phyloP scores from a whole-genome alignment of 495 filamentous ascomycete genomes.

The Emericellopsis terricola region DNA sequence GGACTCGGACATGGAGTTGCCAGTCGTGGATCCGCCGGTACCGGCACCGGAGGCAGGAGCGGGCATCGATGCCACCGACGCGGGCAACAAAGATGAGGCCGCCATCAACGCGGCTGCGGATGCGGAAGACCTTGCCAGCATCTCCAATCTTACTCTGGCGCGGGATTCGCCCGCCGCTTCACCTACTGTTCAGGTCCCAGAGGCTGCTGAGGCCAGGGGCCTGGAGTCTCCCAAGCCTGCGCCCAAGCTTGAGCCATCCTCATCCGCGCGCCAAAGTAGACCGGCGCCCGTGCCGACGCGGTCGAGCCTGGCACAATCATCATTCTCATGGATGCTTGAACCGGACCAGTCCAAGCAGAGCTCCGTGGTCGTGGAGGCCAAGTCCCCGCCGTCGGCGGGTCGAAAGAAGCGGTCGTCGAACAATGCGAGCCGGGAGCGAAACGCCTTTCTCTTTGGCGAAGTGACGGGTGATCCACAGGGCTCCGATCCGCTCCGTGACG shows the following conservation, averaged over 20 bases:
- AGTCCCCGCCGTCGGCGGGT: background rate
- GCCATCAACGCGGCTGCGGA: background rate
- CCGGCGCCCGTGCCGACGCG: conserved; percentile 30
- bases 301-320: conserved; percentile 61
- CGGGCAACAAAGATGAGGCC: background rate
- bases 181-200: background rate
- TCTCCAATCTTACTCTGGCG: background rate
- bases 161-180: background rate
- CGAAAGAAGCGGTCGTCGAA: conserved; percentile 21
- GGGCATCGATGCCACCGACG: background rate
- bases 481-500: conserved; percentile 13
- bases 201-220: conserved; percentile 6
- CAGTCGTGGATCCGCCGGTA: conserved; percentile 12
- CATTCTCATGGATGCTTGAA: conserved; percentile 90
- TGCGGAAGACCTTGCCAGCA: background rate
- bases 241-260: conserved; percentile 3
- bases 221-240: conserved; percentile 4
- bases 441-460: conserved; percentile 39
- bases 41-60: conserved; percentile 21
- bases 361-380: background rate
- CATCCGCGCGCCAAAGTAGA: background rate
- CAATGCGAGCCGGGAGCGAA: conserved; percentile 28
- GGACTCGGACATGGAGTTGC: conserved; percentile 30
- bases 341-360: conserved; percentile 15
- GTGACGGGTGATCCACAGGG: conserved; percentile 12